Evolutionary conservation across 495 filamentous ascomycete genomes (phyloP), one percentile per base, ranked within the genome.

Genomic region (Aspergillus sparsus): DNA sequence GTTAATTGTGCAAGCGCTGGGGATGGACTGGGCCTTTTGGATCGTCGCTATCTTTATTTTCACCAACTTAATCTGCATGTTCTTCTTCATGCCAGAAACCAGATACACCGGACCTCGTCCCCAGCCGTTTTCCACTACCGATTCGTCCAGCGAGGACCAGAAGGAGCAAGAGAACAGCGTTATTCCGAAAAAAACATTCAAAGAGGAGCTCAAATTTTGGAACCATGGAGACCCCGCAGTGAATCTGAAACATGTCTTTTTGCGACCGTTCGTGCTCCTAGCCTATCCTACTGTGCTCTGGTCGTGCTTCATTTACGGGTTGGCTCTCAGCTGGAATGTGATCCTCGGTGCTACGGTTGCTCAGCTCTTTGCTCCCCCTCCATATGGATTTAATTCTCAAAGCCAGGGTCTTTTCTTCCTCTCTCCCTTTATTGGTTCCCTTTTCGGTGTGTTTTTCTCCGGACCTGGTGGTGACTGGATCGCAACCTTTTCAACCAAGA

Each of bases 81-180:
- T 83, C 55, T 78, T 83, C 62, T 76, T 77, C 46, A 81, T 83
- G 57, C 82, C 82, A 5, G 82, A 85, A 61, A 83, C 82, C 0
- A 72, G 66, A 7, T 83, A 49, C 71, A 64, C 60, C 44, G 68
- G 39, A 10, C 56, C 55, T 37, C 60, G 63, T 8, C 63, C 55
- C 11, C 13, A 53, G 57, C 34, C 59, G 46, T 11, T 46, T 49
- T 36, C 31, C 3, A 62, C 50, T 53, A 60, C 50, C 53, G 45
- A 8, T 50, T 58, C 62, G 9, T 6, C 11, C 7, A 5, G 37
- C 37, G 44, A 12, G 32, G 45, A 62, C 11, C 32, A 53, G 31
- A 53, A 53, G 49, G 49, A 15, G 12, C 44, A 62, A 5, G 55
- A 60, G 32, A 7, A 18, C 31, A 55, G 2, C 13, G 9, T 53